These are phyloP conservation scores for Talaromyces piceae DNA, from an alignment of 2,329 filamentous ascomycete species.

Conservation along the genomic window DNA sequence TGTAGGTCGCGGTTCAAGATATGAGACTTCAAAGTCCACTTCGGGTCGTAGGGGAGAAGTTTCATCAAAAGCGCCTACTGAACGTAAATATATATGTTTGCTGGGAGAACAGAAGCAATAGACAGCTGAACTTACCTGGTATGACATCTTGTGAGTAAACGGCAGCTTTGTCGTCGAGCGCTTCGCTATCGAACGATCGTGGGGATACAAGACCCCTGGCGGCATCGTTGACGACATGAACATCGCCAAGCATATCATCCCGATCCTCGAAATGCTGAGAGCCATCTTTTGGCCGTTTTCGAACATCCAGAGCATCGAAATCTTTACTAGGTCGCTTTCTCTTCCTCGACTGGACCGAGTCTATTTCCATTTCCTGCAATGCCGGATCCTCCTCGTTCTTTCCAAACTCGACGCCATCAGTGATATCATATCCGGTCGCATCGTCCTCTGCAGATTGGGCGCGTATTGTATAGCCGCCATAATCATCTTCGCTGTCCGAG, in stretches of 20 bases:
- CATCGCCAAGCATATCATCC: constrained; percentile 38
- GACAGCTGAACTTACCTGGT: constrained; percentile 4
- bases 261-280: constrained; percentile 68
- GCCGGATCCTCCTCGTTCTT: constrained; percentile 10
- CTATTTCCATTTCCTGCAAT: constrained; percentile 18
- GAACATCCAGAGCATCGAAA: constrained; percentile 55
- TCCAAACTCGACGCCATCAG: constrained; percentile 14
- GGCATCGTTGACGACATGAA: background rate
- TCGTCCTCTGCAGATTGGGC: constrained; percentile 15
- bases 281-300: constrained; percentile 77
- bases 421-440: constrained; percentile 14
- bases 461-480: constrained; percentile 20
- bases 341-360: constrained; percentile 56
- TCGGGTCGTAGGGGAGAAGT: constrained; percentile 32
- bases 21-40: constrained; percentile 55
- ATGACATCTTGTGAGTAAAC: background rate
- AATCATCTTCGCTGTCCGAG: constrained; percentile 41
- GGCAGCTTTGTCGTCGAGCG: background rate
- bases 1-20: constrained; percentile 53
- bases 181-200: background rate
- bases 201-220: background rate
- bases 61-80: background rate
- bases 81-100: background rate
- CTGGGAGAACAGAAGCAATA: background rate
- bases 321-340: constrained; percentile 58